Evolutionary conservation across 805 yeast species (phyloP), one percentile per base, ranked within the genome.

Genomic region (Ogataea dorogensis): DNA sequence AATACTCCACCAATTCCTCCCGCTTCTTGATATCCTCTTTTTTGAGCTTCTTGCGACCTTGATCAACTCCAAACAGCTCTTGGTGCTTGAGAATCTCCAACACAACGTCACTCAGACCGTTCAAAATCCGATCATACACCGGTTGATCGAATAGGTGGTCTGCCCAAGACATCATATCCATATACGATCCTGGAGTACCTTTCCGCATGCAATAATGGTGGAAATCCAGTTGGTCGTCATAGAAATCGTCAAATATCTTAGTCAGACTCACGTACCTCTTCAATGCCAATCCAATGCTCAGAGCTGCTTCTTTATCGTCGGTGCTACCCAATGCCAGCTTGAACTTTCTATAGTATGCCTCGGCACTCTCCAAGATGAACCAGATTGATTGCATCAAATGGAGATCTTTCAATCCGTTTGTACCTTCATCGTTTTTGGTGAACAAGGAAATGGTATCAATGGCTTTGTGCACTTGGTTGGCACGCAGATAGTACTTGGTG

Each of bases 381-480:
- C 97, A 88, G 33, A 80, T 74, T n/a, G 83, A 89, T 64, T 93
- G 97, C 81, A 93, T 83, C 20, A 75, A 70, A 53, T 86, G 94
- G 50, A 91, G 68, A 56, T 93, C 97, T 48, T 78, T 79, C 28
- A 91, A 75, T 5, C 96, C 97, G 49, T 84, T 85, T n/a, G 75
- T 74, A 2, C 78, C 69, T n/a, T 74, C 77, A 28, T 86, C 95
- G 49, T 85, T 87, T 54, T 82, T 82, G 13, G 97, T 87, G 68
- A 93, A 93, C 39, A 86, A 61, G 2, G 91, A 78, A 12, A 86
- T 81, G 18, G 77, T 64, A 34, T 76, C 79, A 34, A 84, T 72
- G 2, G 96, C 97, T 43, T 79, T 75, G 18, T 83, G 84, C 15
- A 86, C 67, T 41, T 75, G 62, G 54, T 85, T 75, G 9, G 93